phyloP scores from a whole-genome alignment of 2,329 filamentous ascomycete species.

The Scortechinia acanthostroma region DNA sequence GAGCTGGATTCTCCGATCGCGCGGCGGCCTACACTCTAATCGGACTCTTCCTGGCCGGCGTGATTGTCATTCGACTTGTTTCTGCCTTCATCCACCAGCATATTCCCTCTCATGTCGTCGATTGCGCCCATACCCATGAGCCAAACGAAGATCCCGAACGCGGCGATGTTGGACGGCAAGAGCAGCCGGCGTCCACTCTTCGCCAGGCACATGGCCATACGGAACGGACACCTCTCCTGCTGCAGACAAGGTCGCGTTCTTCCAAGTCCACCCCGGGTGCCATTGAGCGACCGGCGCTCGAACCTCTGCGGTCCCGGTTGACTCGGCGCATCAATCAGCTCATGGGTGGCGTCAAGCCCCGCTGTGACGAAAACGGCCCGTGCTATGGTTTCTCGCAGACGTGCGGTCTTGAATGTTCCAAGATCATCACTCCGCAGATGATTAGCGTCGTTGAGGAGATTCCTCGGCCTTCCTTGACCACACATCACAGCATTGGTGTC shows the following conservation, averaged over 20 bases:
- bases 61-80: conserved; percentile 31
- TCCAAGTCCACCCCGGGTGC: neutral
- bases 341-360: conserved; percentile 34
- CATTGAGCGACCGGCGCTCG: neutral
- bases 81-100: conserved; percentile 32
- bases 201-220: neutral
- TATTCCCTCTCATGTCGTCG: conserved; percentile 38
- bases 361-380: conserved; percentile 47
- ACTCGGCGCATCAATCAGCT: conserved; percentile 34
- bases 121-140: conserved; percentile 35
- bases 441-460: neutral
- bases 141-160: conserved; percentile 21
- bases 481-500: neutral
- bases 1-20: neutral
- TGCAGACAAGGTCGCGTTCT: neutral
- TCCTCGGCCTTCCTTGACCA: neutral
- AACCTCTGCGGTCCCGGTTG: conserved; percentile 15
- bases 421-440: conserved; percentile 17
- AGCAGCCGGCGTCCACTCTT: conserved; percentile 15
- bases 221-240: neutral
- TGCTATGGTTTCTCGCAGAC: conserved; percentile 56
- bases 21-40: conserved; percentile 25
- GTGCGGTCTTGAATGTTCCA: conserved; percentile 53
- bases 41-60: conserved; percentile 34
- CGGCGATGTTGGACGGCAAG: conserved; percentile 11